phyloP scores from a whole-genome alignment of 768 basidiomycete genomes.

The Porpolomopsis calyptriformis region DNA sequence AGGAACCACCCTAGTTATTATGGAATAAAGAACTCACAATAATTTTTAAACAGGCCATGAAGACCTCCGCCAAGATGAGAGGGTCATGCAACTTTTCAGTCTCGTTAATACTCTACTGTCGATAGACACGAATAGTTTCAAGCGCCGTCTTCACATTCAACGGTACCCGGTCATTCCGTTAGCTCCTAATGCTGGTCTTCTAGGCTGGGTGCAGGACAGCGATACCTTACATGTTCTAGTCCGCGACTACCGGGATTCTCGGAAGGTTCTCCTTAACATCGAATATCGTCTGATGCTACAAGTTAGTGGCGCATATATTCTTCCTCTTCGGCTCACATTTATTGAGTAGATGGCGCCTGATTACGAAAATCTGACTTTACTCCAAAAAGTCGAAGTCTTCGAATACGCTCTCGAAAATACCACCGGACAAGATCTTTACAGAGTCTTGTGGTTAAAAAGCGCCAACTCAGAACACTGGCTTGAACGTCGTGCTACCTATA shows the following conservation, averaged over 20 bases:
- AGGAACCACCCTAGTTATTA: constrained; percentile 1
- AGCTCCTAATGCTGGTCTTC: constrained; percentile 87
- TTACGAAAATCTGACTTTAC: constrained; percentile 85
- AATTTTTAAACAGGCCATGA: constrained; percentile 67
- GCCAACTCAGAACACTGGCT: constrained; percentile 95
- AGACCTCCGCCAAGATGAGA: constrained; percentile 96
- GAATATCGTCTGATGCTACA: constrained; percentile 99
- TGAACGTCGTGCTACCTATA: constrained; percentile 91
- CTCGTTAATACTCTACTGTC: constrained; percentile 91
- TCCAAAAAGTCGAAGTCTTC: constrained; percentile 99
- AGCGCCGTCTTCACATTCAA: constrained; percentile 90
- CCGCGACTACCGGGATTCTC: constrained; percentile 89
- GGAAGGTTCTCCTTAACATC: constrained; percentile 94
- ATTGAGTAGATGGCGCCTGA: constrained; percentile 90
- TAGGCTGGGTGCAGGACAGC: constrained; percentile 93
- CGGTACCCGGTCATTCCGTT: constrained; percentile 87
- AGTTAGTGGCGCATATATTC: constrained; percentile 31
- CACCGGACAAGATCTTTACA: constrained; percentile 93
- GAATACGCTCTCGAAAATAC: constrained; percentile 98
- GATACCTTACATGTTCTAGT: constrained; percentile 95
- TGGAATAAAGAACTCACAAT: neutral
- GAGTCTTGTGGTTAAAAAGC: constrained; percentile 94
- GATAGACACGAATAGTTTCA: constrained; percentile 91
- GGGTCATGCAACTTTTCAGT: constrained; percentile 98
- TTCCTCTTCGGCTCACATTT: constrained; percentile 5